phyloP scores from a whole-genome alignment of 371 early-diverging fungal species.

The Hamiltosporidium tvaerminnensis region DNA sequence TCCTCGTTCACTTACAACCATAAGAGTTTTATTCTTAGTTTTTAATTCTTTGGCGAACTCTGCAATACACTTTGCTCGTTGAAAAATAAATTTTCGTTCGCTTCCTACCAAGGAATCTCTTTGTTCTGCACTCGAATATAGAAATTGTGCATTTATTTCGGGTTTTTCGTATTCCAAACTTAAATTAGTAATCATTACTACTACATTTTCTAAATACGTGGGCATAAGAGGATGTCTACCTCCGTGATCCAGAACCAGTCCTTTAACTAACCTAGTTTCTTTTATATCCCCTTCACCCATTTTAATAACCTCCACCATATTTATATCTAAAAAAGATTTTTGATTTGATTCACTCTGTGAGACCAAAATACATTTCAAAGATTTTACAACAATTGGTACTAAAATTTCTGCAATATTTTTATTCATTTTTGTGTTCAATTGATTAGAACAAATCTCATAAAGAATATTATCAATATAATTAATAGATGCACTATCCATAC shows the following conservation, averaged over 20 bases:
- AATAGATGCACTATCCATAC: slow-evolving; percentile 48
- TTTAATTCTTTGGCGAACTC: slow-evolving; percentile 62
- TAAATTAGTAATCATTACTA: slow-evolving; percentile 81
- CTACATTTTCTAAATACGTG: slow-evolving; percentile 73
- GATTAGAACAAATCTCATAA: slow-evolving; percentile 72
- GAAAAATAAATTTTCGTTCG: slow-evolving; percentile 84
- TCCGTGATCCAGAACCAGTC: slow-evolving; percentile 96
- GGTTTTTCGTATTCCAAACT: slow-evolving; percentile 98
- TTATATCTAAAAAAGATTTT: slow-evolving; percentile 62
- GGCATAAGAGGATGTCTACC: slow-evolving; percentile 99
- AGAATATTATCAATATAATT: slow-evolving; percentile 72
- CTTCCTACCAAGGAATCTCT: slow-evolving; percentile 89
- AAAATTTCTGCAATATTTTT: slow-evolving; percentile 68
- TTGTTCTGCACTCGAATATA: slow-evolving; percentile 87
- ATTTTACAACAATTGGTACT: slow-evolving; percentile 82
- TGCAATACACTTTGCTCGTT: slow-evolving; percentile 73
- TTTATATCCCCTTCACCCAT: slow-evolving; percentile 88
- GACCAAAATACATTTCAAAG: slow-evolving; percentile 68
- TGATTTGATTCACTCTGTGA: slow-evolving; percentile 50
- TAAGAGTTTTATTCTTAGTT: slow-evolving; percentile 66
- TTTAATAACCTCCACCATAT: slow-evolving; percentile 99
- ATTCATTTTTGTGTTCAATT: slow-evolving; percentile 82
- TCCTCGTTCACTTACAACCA: slow-evolving; percentile 96
- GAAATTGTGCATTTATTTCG: slow-evolving; percentile 97
- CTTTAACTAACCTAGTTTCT: slow-evolving; percentile 78